Conservation (phyloP, 495 filamentous ascomycete genomes). For the Sabuloglossum arenarium region DNA sequence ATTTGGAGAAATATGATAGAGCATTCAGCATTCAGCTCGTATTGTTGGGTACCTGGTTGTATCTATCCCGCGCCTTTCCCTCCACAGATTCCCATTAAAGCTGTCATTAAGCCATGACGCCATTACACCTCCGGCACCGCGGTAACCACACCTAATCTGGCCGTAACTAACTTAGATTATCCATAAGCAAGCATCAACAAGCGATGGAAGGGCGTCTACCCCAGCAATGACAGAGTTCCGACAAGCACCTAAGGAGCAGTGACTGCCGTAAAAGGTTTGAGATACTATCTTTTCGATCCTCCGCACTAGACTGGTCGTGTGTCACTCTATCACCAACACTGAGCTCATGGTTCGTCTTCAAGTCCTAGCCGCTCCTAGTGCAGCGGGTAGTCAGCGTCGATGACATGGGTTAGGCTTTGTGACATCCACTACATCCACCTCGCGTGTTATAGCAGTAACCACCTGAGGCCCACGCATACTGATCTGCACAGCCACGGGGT, state of each 20-base stretch:
- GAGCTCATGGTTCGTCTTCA: neutral
- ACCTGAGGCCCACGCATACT: neutral
- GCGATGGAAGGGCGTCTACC: neutral
- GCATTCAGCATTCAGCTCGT: neutral
- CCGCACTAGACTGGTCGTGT: neutral
- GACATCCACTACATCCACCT: neutral
- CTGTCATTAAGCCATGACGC: too few relatives aligned
- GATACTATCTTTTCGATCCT: neutral
- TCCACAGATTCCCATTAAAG: neutral
- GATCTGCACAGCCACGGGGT: neutral
- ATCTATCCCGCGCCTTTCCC: neutral
- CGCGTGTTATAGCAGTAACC: neutral
- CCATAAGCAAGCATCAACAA: neutral
- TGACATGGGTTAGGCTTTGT: neutral
- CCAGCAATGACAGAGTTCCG: neutral
- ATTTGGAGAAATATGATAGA: neutral
- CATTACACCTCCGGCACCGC: neutral
- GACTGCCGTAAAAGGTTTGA: neutral
- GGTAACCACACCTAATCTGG: neutral
- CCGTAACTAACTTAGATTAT: too few relatives aligned
- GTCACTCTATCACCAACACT: neutral
- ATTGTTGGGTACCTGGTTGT: too few relatives aligned
- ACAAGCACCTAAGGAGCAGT: neutral
- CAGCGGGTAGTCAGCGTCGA: neutral
- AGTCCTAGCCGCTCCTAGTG: constrained; percentile 1